A percentile compares a stretch with the other conserved stretches of the same genome.
phyloP scores from a whole-genome alignment of 2,329 filamentous ascomycete species.

The Colletotrichum sp. region DNA sequence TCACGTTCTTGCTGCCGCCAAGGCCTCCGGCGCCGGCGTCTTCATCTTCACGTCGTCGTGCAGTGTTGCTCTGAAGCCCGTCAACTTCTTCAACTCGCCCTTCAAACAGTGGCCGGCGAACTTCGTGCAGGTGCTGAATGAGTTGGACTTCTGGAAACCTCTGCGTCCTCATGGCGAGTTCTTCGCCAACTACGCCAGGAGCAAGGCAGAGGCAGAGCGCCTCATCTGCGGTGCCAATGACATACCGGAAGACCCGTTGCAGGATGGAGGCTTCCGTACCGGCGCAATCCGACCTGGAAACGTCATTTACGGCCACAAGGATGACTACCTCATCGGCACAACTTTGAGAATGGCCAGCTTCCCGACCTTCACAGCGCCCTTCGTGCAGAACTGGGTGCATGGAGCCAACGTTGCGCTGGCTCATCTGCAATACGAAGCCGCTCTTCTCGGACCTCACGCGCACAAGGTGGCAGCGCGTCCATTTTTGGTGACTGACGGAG shows the following conservation, averaged over 20 bases:
- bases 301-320: conserved; percentile 54
- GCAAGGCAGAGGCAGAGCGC: conserved; percentile 57
- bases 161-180: conserved; percentile 45
- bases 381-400: conserved; percentile 55
- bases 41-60: conserved; percentile 59
- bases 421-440: conserved; percentile 57
- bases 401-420: conserved; percentile 58
- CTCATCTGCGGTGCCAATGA: conserved; percentile 50
- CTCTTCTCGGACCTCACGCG: conserved; percentile 44
- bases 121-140: conserved; percentile 50
- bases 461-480: conserved; percentile 47
- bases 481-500: conserved; percentile 56
- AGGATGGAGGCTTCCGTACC: conserved; percentile 47
- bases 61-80: conserved; percentile 44
- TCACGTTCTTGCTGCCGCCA: conserved; percentile 53
- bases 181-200: conserved; percentile 55
- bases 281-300: conserved; percentile 59
- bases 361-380: conserved; percentile 47
- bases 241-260: conserved; percentile 17
- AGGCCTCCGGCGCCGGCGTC: conserved; percentile 48
- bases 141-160: conserved; percentile 45
- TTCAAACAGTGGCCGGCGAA: conserved; percentile 44
- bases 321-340: conserved; percentile 44
- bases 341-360: conserved; percentile 41
- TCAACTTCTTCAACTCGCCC: conserved; percentile 46